A percentile compares a stretch with the other conserved stretches of the same genome.
phyloP scores from a whole-genome alignment of 768 basidiomycete genomes.

The Russula brevipes region DNA sequence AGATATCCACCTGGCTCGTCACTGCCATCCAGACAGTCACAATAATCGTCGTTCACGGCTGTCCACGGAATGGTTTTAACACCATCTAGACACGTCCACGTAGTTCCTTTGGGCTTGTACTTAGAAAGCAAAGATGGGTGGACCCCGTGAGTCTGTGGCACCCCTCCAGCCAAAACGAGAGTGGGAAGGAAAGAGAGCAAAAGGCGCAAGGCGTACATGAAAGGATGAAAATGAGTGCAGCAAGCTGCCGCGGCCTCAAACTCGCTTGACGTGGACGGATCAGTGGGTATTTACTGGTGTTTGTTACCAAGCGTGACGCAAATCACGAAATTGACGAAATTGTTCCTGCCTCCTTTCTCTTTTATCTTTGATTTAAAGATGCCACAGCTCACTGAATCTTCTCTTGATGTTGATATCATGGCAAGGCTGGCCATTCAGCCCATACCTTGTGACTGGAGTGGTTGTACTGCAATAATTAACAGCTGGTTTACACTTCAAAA shows the following conservation, averaged over 20 bases:
- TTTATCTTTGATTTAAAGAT: not conserved
- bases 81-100: constrained; percentile 79
- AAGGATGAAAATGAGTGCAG: not conserved
- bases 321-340: no score
- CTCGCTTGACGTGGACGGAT: not conserved
- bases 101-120: constrained; percentile 46
- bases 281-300: constrained; percentile 2
- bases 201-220: constrained; percentile 10
- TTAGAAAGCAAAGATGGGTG: constrained; percentile 47
- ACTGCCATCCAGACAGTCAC: constrained; percentile 91
- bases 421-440: constrained; percentile 27
- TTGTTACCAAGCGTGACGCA: not conserved
- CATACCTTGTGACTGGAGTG: constrained; percentile 10
- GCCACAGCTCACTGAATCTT: not conserved
- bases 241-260: not conserved
- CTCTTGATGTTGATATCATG: not conserved
- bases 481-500: constrained; percentile 14
- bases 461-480: constrained; percentile 10
- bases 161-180: constrained; percentile 15
- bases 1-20: constrained; percentile 76
- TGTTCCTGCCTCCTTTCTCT: no score
- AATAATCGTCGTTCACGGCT: constrained; percentile 90
- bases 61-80: constrained; percentile 72
- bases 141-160: constrained; percentile 54
- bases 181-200: not conserved